Conservation (phyloP, 225 moss, liverwort and hornwort genomes). For the Polytrichum formosum region DNA sequence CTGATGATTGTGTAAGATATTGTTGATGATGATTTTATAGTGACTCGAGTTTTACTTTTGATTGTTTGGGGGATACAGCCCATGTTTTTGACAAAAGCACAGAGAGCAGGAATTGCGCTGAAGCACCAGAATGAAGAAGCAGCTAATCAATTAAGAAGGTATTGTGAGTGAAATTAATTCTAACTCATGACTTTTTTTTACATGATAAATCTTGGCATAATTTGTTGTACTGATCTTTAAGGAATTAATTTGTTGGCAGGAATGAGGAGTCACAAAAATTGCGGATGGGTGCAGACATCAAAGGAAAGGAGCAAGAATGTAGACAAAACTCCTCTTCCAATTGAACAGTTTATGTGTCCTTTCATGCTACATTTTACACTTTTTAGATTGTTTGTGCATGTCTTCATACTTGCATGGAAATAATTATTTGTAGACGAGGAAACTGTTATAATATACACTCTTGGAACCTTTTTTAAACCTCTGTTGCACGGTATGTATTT, state of each 20-base stretch:
- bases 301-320: conserved; percentile 79
- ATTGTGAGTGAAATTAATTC: conserved; percentile 3
- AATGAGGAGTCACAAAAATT: conserved; percentile 84
- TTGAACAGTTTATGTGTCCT: conserved; percentile 9
- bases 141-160: conserved; percentile 55
- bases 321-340: no score
- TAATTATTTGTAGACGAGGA: no score
- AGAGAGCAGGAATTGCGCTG: conserved; percentile 77
- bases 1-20: background rate
- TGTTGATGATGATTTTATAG: background rate
- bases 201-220: no score
- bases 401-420: no score
- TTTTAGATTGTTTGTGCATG: no score
- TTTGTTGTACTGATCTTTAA: no score
- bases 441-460: no score
- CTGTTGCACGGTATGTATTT: background rate
- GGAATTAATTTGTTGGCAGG: conserved; percentile 20
- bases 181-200: background rate
- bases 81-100: conserved; percentile 79
- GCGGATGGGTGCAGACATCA: conserved; percentile 47
- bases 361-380: background rate
- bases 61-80: conserved; percentile 50
- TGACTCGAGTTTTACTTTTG: conserved; percentile 12
- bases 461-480: no score
- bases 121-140: conserved; percentile 86